These are phyloP conservation scores for Auricularia sp. DNA, from an alignment of 768 basidiomycete genomes.

Conservation along the genomic window DNA sequence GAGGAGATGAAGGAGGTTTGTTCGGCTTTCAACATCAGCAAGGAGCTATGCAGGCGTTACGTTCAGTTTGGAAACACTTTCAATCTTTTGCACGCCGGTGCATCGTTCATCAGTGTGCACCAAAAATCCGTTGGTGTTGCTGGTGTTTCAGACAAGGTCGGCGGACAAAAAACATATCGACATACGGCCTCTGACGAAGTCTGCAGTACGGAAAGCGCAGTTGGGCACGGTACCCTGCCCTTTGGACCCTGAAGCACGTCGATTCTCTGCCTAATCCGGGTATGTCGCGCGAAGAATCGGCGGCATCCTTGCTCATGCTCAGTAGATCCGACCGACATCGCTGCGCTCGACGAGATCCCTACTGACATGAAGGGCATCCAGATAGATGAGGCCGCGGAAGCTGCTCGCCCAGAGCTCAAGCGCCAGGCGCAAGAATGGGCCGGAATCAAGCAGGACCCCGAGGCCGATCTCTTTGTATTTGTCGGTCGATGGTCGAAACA, in stretches of 20 bases:
- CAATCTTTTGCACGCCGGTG: constrained; percentile 88
- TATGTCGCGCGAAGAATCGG: not conserved
- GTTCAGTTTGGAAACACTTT: constrained; percentile 98
- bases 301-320: not conserved
- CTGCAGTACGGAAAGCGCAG: constrained; percentile 77
- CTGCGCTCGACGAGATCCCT: constrained; percentile 77
- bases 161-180: not conserved
- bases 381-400: constrained; percentile 73
- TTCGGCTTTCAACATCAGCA: constrained; percentile 94
- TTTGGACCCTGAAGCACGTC: constrained; percentile 93
- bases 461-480: constrained; percentile 88
- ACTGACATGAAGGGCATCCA: constrained; percentile 59
- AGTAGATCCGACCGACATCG: constrained; percentile 77
- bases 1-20: constrained; percentile 99
- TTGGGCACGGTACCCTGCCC: constrained; percentile 92
- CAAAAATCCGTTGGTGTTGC: constrained; percentile 92
- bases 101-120: constrained; percentile 84
- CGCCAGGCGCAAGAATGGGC: constrained; percentile 95
- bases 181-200: not conserved
- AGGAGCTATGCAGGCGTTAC: constrained; percentile 92
- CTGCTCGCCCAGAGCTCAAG: constrained; percentile 84
- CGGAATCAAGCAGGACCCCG: constrained; percentile 80
- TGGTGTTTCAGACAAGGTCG: constrained; percentile 82
- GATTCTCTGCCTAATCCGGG: constrained; percentile 90
- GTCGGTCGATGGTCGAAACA: constrained; percentile 98